Base-by-base conservation (phyloP, 2,329 filamentous ascomycete genomes). In the Boeremia lycopersici region DNA sequence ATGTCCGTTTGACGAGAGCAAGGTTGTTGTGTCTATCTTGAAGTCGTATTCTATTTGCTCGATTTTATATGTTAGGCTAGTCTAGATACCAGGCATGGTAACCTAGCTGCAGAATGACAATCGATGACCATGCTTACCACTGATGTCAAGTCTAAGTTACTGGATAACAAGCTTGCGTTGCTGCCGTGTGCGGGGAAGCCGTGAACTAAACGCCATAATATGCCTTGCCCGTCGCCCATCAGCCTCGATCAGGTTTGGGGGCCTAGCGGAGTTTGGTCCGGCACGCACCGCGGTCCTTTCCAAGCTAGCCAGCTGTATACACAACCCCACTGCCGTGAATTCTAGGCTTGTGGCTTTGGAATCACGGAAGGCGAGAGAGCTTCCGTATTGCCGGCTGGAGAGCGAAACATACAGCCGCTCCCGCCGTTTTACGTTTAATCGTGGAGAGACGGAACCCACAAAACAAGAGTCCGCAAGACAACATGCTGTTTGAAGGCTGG, bases 251-350 rank as follows among this genome's bases (percentile, higher is more conserved):
- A 48, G 51, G 44, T 29, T 44, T 39, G 51, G 39, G 38, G 28
- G 29, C n/a, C 30, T 13, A 9, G 17, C 51, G 51, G 44, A 54
- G 33, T 48, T 33, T 44, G 23, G 51, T 54, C 51, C 51, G 51
- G 43, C 31, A 31, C 23, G 43, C 23, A n/a, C 29, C 29, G 34
- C 51, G 40, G 51, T 40, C 33, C 51, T 44, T 54, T 39, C 45
- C 45, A 38, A 38, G 23, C 45, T 39, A 15, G 25, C 29, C 39
- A 34, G 39, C 30, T 48, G 44, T 6, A 10, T 19, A 19, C 19
- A 11, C 2, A 8, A 23, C 17, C 15, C 17, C 10, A 26, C 19
- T 17, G 36, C 45, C n/a, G 8, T 28, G 8, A 15, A 17, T 38
- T 46, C 48, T 23, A 46, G 48, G 35, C 34, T 52, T 10, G 41